phyloP scores from a whole-genome alignment of 306 rosid genomes.

The Inga leiocalycina region DNA sequence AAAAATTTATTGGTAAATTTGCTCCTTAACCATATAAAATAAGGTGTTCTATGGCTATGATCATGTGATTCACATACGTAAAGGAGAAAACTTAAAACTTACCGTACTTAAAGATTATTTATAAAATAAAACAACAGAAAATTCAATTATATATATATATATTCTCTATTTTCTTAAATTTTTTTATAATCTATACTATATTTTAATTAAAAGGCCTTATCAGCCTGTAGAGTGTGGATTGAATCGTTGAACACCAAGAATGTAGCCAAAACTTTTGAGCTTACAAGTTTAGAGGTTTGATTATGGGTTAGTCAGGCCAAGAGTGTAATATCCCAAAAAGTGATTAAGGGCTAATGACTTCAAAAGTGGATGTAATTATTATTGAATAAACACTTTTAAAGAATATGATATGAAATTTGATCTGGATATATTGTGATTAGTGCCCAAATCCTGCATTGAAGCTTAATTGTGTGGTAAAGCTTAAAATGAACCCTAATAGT shows the following conservation, averaged over 20 bases:
- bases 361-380: too few species aligned
- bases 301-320: neutral
- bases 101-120: neutral
- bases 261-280: neutral
- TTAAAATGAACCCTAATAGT: too few species aligned
- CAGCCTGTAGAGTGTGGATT: neutral
- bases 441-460: too few species aligned
- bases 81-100: neutral
- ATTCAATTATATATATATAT: neutral
- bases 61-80: neutral
- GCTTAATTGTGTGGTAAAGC: too few species aligned
- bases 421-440: too few species aligned
- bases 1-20: too few species aligned
- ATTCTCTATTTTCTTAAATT: neutral
- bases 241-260: neutral
- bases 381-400: too few species aligned
- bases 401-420: too few species aligned
- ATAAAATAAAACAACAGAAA: neutral
- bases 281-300: too few species aligned
- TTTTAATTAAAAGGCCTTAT: neutral
- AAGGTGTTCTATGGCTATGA: neutral
- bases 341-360: too few species aligned
- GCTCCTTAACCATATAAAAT: neutral
- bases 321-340: neutral
- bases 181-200: neutral